Evolutionary conservation across 495 filamentous ascomycete species (phyloP), one percentile per base, ranked within the genome.

Genomic region (Pyronema omphalodes): DNA sequence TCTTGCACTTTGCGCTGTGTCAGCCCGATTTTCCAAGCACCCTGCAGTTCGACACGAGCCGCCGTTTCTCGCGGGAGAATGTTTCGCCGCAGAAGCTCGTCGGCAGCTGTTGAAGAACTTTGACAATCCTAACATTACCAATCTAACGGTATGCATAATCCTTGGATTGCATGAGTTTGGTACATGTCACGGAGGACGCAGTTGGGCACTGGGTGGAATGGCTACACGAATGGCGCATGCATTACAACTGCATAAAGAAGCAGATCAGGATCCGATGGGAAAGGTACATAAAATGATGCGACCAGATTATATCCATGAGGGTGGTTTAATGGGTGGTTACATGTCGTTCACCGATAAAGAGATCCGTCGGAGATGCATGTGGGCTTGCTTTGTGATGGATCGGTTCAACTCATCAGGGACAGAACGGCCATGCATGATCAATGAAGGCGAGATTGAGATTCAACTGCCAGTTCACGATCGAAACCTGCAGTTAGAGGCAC

Each of bases 371-470:
- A 75, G 91, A 51, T 93, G 86, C 5, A 95, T 98, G 89, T 98
- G 91, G 91, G 84, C 88, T 18, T 94, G 88, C 65, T 94, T 89
- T 61, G 64, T 93, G 56, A 94, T 98, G 91, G 91, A 98, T 67
- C 80, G 89, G 0, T 95, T 94, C 69, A 95, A 88, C 67, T 93
- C 89, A 3, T 94, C 88, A 3, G 91, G 91, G 11, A 94, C 88
- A 29, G 88, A 94, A 60, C 77, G 91, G 51, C 91, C 91, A 48
- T 83, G 83, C n/a, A 89, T 93, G 61, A 83, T 88, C 36, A 80
- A 85, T 58, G 88, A 95, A 66, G 83, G 84, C 53, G 83, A 83
- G 52, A 73, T 98, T 50, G 83, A 88, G 60, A 83, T 94, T 9
- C 89, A 89, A 61, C 73, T 98, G 39, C 91, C 91, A 0, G 85